Percentiles rank a stretch among this genome's conserved stretches.
Conservation (phyloP, 257 asterid species). For the Solanum infundibuliforme region DNA sequence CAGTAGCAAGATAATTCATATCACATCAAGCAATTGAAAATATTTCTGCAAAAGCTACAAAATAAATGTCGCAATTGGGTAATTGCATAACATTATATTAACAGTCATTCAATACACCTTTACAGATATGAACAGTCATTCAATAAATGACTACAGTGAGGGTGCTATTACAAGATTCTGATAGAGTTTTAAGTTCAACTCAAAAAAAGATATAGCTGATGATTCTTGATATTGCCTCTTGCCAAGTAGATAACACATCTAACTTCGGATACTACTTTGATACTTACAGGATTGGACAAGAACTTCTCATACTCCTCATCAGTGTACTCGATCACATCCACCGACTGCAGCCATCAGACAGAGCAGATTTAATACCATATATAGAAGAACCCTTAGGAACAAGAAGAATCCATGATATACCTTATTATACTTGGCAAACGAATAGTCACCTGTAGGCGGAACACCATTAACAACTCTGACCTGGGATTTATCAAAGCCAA, state of each 20-base stretch:
- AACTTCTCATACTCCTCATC: slow-evolving; percentile 89
- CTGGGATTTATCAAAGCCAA: slow-evolving; percentile 18
- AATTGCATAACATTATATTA: neutral
- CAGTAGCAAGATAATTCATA: neutral
- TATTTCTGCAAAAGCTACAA: neutral
- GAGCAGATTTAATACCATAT: neutral
- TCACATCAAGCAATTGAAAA: neutral
- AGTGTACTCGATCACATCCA: slow-evolving; percentile 82
- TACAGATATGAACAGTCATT: neutral
- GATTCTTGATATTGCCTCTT: neutral
- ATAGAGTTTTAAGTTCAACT: neutral
- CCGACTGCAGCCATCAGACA: slow-evolving; percentile 46
- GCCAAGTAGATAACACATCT: neutral
- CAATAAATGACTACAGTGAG: neutral
- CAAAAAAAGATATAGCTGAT: neutral
- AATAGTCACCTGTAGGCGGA: slow-evolving; percentile 88
- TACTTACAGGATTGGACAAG: slow-evolving; percentile 66
- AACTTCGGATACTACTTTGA: neutral
- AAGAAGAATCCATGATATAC: slow-evolving; percentile 18
- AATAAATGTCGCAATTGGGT: neutral
- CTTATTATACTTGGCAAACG: slow-evolving; percentile 92
- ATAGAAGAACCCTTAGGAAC: slow-evolving; percentile 1
- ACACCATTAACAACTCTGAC: slow-evolving; percentile 93
- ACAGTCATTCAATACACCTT: neutral
- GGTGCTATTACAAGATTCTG: neutral